Evolutionary conservation across 2,329 filamentous ascomycete genomes (phyloP), one percentile per base, ranked within the genome.

Genomic region (Neophaeococcomyces aloes): DNA sequence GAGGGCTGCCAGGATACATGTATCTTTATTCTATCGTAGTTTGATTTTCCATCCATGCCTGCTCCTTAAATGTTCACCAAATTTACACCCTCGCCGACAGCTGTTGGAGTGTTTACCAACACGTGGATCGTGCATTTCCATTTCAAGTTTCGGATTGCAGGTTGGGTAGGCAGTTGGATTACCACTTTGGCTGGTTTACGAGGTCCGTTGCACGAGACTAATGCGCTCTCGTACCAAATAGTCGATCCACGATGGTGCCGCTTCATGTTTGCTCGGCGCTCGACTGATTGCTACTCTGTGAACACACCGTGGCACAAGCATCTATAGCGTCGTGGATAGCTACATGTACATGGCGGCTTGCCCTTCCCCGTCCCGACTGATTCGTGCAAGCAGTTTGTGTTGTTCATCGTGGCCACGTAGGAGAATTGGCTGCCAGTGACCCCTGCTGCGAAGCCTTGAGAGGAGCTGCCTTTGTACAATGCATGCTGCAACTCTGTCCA

Each of bases 291-390:
- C 39, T 42, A 35, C 31, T 25, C 23, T 27, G n/a, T 42, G 7
- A 18, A 27, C n/a, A n/a, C 11, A 29, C 17, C 34, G 39, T 42
- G 8, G 29, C 39, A 42, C 39, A 21, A 33, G 29, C 30, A 25
- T 13, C 31, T 25, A 27, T 42, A 25, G 30, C 31, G 39, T 18
- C 14, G 35, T 34, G 39, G 39, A 35, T 42, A 42, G 39, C 39
- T 4, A 42, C 39, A 34, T 33, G n/a, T 4, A 42, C 39, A 34
- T 33, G n/a, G 4, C 39, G 39, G 39, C 29, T 34, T 30, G 30
- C 25, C n/a, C 34, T 35, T 32, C 39, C 39, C 39, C 17, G 31
- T 42, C n/a, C 17, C 37, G 21, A 27, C 23, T 27, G 11, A 10
- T 14, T 15, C n/a, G 14, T 29, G 25, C 18, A n/a, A 39, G 13